Conservation (phyloP, 164 flowering plant genomes). For the Umbellularia californica region DNA sequence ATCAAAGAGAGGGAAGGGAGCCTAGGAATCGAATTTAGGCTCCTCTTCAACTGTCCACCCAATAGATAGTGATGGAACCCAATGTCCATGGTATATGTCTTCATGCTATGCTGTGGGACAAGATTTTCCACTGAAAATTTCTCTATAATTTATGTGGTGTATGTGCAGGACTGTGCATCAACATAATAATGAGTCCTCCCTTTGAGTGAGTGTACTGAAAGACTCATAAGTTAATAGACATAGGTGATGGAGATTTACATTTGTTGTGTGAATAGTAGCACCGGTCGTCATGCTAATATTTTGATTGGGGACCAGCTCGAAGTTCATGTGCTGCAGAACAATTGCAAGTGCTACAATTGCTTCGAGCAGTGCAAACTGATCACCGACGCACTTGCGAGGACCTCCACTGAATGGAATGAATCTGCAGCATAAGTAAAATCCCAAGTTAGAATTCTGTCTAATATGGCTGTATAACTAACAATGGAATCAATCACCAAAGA, state of each 20-base stretch:
- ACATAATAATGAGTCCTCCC: not conserved
- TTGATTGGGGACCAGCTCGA: constrained; percentile 86
- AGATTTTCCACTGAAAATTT: too few species aligned
- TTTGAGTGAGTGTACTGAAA: not conserved
- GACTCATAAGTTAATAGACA: not conserved
- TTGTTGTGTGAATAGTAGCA: constrained; percentile 94
- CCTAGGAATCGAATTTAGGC: not conserved
- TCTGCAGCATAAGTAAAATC: constrained; percentile 26
- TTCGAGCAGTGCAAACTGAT: constrained; percentile 93
- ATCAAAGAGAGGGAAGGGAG: not conserved
- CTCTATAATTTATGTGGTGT: too few species aligned
- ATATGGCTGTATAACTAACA: too few species aligned
- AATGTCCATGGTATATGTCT: not conserved
- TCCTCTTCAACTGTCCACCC: not conserved
- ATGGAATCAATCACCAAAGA: too few species aligned
- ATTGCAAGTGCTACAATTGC: constrained; percentile 80
- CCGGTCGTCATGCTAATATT: constrained; percentile 92
- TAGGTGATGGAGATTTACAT: constrained; percentile 37
- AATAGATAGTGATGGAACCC: not conserved
- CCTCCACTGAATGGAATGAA: constrained; percentile 98
- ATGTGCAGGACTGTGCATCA: not conserved
- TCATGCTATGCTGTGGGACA: too few species aligned
- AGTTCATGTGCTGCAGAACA: constrained; percentile 64
- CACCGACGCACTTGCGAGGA: constrained; percentile 93
- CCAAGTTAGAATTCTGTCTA: not conserved